These are phyloP conservation scores for Bimuria novae-zelandiae DNA, from an alignment of 2,329 filamentous ascomycete genomes.

Conservation along the genomic window DNA sequence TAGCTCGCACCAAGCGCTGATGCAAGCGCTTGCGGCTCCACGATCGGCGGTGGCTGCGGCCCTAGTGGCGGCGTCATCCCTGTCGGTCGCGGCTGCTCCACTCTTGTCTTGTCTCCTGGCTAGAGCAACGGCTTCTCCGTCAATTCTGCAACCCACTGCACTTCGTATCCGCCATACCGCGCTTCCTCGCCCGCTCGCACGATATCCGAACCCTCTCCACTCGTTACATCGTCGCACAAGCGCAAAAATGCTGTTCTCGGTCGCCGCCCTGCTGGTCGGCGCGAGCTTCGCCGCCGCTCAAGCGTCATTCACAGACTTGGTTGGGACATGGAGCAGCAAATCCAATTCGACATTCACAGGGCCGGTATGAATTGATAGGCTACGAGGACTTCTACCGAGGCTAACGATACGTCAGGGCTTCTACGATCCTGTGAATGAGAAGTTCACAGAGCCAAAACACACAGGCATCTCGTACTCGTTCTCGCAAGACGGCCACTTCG, in stretches of 20 bases:
- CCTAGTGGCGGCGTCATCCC: slow-evolving; percentile 23
- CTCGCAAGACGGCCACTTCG: slow-evolving; percentile 68
- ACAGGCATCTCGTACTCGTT: slow-evolving; percentile 78
- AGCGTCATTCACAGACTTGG: slow-evolving; percentile 54
- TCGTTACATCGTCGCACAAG: slow-evolving; percentile 10
- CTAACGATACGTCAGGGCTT: slow-evolving; percentile 58
- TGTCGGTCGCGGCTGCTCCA: slow-evolving; percentile 16
- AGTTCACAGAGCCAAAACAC: slow-evolving; percentile 66
- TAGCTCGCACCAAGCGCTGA: slow-evolving; percentile 9
- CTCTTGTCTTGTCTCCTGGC: slow-evolving; percentile 27
- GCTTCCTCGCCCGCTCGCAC: slow-evolving; percentile 1
- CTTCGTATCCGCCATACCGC: slow-evolving; percentile 2
- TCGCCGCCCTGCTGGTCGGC: slow-evolving; percentile 35
- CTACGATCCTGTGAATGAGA: slow-evolving; percentile 69
- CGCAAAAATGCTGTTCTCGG: slow-evolving; percentile 24
- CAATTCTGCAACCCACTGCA: slow-evolving; percentile 11
- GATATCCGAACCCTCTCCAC: slow-evolving; percentile 15
- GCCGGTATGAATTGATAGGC: slow-evolving; percentile 56
- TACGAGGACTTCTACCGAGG: slow-evolving; percentile 15
- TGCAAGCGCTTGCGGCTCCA: slow-evolving; percentile 20
- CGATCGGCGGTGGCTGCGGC: slow-evolving; percentile 37
- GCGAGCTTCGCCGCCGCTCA: slow-evolving; percentile 48
- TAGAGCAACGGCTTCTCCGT: slow-evolving; percentile 19
- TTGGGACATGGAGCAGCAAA: slow-evolving; percentile 76
- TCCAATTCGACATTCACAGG: slow-evolving; percentile 71